Conservation (phyloP, 2,329 filamentous ascomycete genomes). For the Claviceps humidiphila region DNA sequence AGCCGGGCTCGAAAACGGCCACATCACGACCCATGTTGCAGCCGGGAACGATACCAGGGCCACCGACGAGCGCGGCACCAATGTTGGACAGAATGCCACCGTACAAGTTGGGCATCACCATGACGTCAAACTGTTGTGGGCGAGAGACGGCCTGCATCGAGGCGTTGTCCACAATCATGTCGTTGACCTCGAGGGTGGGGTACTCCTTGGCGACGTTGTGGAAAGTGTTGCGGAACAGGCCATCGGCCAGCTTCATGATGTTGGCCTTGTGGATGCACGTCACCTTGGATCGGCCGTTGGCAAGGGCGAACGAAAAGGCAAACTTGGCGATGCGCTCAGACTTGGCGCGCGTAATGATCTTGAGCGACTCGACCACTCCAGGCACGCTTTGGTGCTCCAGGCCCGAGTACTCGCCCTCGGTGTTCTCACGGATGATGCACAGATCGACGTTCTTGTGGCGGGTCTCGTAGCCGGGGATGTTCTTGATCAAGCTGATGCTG, state of each 20-base stretch:
- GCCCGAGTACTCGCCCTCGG: slow-evolving; percentile 98
- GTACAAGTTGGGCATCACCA: slow-evolving; percentile 99
- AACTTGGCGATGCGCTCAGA: slow-evolving; percentile 99
- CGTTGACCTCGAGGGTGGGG: slow-evolving; percentile 87
- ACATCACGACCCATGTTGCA: slow-evolving; percentile 99
- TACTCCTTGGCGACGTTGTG: slow-evolving; percentile 88
- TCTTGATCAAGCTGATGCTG: slow-evolving; percentile 96
- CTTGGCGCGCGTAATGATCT: slow-evolving; percentile 99
- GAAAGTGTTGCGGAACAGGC: slow-evolving; percentile 97
- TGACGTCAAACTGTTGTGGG: slow-evolving; percentile 97
- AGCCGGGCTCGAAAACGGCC: slow-evolving; percentile 96
- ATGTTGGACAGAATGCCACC: slow-evolving; percentile 99
- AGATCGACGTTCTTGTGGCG: slow-evolving; percentile 95
- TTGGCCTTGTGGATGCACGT: slow-evolving; percentile 99
- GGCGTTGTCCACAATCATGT: slow-evolving; percentile 99
- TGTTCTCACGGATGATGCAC: slow-evolving; percentile 99
- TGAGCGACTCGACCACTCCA: slow-evolving; percentile 96
- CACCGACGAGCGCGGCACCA: slow-evolving; percentile 89
- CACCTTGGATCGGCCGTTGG: slow-evolving; percentile 98
- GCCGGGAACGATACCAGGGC: slow-evolving; percentile 90
- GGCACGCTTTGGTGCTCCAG: slow-evolving; percentile 96
- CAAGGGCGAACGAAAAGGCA: slow-evolving; percentile 91
- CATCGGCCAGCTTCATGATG: slow-evolving; percentile 99
- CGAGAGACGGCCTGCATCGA: slow-evolving; percentile 97
- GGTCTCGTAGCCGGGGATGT: slow-evolving; percentile 96